Evolutionary conservation across 768 basidiomycete species (phyloP).

Genomic region (Austroboletus festivus): DNA sequence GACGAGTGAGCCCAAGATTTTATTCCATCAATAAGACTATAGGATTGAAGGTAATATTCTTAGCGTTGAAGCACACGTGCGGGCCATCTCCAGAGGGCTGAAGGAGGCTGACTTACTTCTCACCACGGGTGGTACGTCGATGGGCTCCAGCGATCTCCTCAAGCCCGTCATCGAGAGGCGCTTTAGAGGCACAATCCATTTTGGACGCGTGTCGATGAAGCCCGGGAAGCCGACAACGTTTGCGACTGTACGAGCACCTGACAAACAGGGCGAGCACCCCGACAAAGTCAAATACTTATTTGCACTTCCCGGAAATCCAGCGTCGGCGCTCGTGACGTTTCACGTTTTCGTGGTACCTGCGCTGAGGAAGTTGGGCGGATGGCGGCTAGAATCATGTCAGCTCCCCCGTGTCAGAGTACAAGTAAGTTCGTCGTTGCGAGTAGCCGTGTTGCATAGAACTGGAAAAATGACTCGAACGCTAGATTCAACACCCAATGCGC

Average conservation of each 20-base stretch:
- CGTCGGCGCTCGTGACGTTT: conserved; percentile 83
- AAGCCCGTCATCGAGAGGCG: conserved; percentile 86
- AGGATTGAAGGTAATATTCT: neutral
- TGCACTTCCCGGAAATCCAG: conserved; percentile 87
- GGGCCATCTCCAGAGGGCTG: conserved; percentile 54
- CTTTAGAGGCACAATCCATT: conserved; percentile 74
- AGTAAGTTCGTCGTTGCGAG: conserved; percentile 38
- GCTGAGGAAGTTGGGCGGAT: conserved; percentile 69
- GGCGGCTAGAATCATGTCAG: conserved; percentile 48
- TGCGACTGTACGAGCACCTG: conserved; percentile 59
- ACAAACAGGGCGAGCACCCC: conserved; percentile 25
- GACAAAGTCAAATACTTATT: conserved; percentile 59
- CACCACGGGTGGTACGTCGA: conserved; percentile 88
- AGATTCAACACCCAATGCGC: conserved; percentile 60
- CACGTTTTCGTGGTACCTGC: conserved; percentile 83
- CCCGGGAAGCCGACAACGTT: conserved; percentile 91
- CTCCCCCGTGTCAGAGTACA: conserved; percentile 62
- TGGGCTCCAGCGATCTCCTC: conserved; percentile 84
- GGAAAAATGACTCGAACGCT: neutral
- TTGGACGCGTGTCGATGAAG: conserved; percentile 81
- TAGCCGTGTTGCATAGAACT: neutral
- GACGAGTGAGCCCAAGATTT: conserved; percentile 53
- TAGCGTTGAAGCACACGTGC: conserved; percentile 58
- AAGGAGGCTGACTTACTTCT: conserved; percentile 69
- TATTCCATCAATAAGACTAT: neutral